phyloP scores from a whole-genome alignment of 768 basidiomycete genomes.

The Suillus subalutaceus region DNA sequence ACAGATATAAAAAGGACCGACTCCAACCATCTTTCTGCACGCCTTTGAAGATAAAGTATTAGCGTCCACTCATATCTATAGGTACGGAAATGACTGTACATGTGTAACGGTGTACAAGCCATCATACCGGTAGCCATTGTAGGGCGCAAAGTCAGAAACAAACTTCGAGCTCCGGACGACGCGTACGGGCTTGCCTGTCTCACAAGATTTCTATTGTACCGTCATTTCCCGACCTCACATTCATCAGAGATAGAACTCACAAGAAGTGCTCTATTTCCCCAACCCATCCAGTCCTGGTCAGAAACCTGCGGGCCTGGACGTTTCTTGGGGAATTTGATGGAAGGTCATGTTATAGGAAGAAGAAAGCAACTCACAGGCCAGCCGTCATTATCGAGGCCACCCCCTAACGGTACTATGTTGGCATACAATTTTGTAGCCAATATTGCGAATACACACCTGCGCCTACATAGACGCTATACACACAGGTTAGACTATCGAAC shows the following conservation, averaged over 20 bases:
- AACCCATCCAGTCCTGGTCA: conserved; percentile 25
- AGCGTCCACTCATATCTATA: neutral
- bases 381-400: conserved; percentile 6
- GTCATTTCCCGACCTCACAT: neutral
- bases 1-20: conserved; percentile 19
- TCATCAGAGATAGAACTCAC: conserved; percentile 12
- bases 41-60: conserved; percentile 13
- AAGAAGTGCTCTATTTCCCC: conserved; percentile 19
- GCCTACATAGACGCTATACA: conserved; percentile 30
- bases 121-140: conserved; percentile 31
- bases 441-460: conserved; percentile 5
- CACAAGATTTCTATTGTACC: conserved; percentile 21
- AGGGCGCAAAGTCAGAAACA: conserved; percentile 28
- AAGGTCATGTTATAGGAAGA: neutral
- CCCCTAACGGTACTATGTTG: conserved; percentile 15
- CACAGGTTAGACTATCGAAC: conserved; percentile 7
- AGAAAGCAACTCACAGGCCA: conserved; percentile 11
- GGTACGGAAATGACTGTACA: conserved; percentile 16
- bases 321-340: conserved; percentile 14
- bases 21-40: conserved; percentile 21
- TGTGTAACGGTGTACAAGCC: conserved; percentile 29
- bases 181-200: conserved; percentile 25
- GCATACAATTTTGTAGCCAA: neutral
- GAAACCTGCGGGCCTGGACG: conserved; percentile 20
- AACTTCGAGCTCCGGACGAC: conserved; percentile 27